A percentile compares a stretch with the other conserved stretches of the same genome.
Conservation (phyloP, 192 early-diverging fungal species). For the Globomyces pollinis-pini region DNA sequence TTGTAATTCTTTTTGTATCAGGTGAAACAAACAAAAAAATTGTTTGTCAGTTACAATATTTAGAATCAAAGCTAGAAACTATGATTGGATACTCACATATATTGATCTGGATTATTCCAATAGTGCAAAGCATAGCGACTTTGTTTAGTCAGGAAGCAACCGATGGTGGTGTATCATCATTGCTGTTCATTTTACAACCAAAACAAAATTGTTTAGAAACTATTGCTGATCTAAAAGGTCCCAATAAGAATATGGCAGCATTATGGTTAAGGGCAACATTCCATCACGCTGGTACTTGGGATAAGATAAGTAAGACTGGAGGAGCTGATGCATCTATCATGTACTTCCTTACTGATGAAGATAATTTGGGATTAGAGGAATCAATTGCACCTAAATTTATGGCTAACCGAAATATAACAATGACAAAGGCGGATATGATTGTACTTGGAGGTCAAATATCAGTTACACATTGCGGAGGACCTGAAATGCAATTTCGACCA, state of each 20-base stretch:
- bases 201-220: not conserved
- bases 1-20: too few species aligned
- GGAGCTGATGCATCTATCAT: not conserved
- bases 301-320: not conserved
- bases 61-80: too few species aligned
- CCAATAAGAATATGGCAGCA: constrained; percentile 27
- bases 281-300: constrained; percentile 21
- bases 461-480: constrained; percentile 24
- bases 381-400: not conserved
- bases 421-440: constrained; percentile 23
- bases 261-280: constrained; percentile 29
- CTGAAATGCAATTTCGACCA: constrained; percentile 11
- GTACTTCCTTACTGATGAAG: not conserved
- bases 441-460: constrained; percentile 21
- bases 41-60: too few species aligned
- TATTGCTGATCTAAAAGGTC: constrained; percentile 10
- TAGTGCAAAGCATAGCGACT: too few species aligned
- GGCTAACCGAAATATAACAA: not conserved
- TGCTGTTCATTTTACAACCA: not conserved
- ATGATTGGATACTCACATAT: too few species aligned
- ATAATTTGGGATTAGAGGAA: not conserved
- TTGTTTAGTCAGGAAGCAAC: not conserved
- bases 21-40: too few species aligned
- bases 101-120: too few species aligned
- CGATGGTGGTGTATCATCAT: not conserved